Evolutionary conservation across 2,329 filamentous ascomycete species (phyloP).

Genomic region (Rasamsonia emersonii): DNA sequence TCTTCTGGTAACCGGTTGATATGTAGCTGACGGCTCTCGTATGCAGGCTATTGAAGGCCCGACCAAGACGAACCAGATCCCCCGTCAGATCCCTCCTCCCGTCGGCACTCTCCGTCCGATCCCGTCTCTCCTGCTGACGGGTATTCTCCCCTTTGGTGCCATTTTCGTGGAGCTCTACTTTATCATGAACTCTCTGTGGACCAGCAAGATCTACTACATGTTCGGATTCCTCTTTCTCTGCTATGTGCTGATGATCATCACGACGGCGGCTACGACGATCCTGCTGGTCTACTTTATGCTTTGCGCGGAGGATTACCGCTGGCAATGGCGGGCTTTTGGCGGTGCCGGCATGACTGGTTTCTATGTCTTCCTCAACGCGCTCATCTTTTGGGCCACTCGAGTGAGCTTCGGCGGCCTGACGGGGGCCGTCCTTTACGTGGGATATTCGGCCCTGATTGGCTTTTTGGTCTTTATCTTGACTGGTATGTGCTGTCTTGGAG

Average conservation of each 20-base stretch:
- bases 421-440: constrained; percentile 82
- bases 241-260: constrained; percentile 95
- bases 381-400: constrained; percentile 86
- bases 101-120: constrained; percentile 76
- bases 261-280: constrained; percentile 83
- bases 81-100: constrained; percentile 83
- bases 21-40: constrained; percentile 7
- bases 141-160: constrained; percentile 86
- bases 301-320: constrained; percentile 95
- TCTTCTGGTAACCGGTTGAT: neutral
- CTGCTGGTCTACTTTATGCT: constrained; percentile 94
- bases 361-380: constrained; percentile 85
- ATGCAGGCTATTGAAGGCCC: constrained; percentile 60
- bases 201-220: constrained; percentile 99
- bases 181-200: constrained; percentile 99
- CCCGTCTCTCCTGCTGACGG: constrained; percentile 85
- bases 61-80: constrained; percentile 94
- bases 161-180: constrained; percentile 99
- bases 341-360: constrained; percentile 82
- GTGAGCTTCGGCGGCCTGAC: constrained; percentile 77
- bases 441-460: constrained; percentile 82
- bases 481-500: too few relatives aligned
- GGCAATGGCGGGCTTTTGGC: constrained; percentile 95
- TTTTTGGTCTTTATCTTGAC: constrained; percentile 90
- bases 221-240: constrained; percentile 98